Conservation (phyloP, 768 basidiomycete genomes). For the Xerocomus potaroensis region DNA sequence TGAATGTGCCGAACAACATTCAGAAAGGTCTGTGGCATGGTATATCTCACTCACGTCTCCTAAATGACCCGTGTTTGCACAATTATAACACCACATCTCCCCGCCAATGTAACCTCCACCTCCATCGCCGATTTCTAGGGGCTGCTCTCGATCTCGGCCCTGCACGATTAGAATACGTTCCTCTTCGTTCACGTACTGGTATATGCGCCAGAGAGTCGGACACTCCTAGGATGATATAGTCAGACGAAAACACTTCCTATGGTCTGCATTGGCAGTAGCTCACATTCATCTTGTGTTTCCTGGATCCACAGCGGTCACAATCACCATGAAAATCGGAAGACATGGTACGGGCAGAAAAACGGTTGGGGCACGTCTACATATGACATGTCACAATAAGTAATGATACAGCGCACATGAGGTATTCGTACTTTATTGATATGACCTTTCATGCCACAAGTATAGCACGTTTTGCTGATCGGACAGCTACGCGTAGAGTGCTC, state of each 20-base stretch:
- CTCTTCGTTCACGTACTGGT: slow-evolving; percentile 60
- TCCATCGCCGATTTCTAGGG: slow-evolving; percentile 55
- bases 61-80: slow-evolving; percentile 67
- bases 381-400: slow-evolving; percentile 1
- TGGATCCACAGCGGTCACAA: slow-evolving; percentile 69
- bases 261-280: slow-evolving; percentile 15
- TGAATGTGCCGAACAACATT: slow-evolving; percentile 25
- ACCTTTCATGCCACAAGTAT: slow-evolving; percentile 78
- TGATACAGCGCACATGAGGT: neutral
- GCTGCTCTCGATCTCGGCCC: slow-evolving; percentile 46
- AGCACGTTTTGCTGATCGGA: slow-evolving; percentile 79
- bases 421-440: slow-evolving; percentile 59
- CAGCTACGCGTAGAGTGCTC: slow-evolving; percentile 76
- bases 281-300: slow-evolving; percentile 61
- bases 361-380: slow-evolving; percentile 75
- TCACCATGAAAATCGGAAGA: slow-evolving; percentile 35
- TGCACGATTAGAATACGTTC: slow-evolving; percentile 44
- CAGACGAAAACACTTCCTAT: neutral
- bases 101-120: slow-evolving; percentile 74
- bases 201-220: slow-evolving; percentile 77
- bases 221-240: slow-evolving; percentile 56
- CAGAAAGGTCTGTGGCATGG: neutral
- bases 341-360: slow-evolving; percentile 27
- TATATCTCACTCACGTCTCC: slow-evolving; percentile 59
- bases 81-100: slow-evolving; percentile 82